Conservation (phyloP, 441 rosid genomes). For the Isatis lusitanica region DNA sequence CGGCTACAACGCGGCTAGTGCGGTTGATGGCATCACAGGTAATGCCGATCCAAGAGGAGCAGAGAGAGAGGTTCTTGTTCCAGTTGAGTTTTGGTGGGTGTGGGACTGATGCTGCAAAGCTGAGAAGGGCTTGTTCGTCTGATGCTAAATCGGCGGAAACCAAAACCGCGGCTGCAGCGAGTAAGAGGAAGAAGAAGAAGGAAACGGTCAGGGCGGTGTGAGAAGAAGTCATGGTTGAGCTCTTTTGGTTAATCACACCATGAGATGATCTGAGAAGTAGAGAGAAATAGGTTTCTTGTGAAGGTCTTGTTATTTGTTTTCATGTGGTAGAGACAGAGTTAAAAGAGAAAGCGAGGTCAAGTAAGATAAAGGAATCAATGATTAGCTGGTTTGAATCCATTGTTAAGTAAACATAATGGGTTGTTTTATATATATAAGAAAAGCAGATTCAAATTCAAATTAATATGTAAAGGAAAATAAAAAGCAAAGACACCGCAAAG, state of each 20-base stretch:
- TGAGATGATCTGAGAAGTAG: slow-evolving; percentile 9
- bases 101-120: slow-evolving; percentile 50
- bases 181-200: slow-evolving; percentile 31
- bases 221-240: slow-evolving; percentile 28
- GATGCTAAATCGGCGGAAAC: slow-evolving; percentile 49
- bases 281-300: neutral
- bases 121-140: slow-evolving; percentile 58
- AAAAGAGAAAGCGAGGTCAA: slow-evolving; percentile 12
- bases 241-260: slow-evolving; percentile 25
- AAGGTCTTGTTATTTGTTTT: neutral
- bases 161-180: neutral
- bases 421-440: neutral
- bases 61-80: slow-evolving; percentile 46
- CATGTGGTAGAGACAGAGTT: slow-evolving; percentile 19
- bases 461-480: slow-evolving; percentile 18
- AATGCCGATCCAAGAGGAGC: slow-evolving; percentile 63
- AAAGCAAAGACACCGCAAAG: slow-evolving; percentile 37
- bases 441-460: slow-evolving; percentile 29
- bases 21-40: slow-evolving; percentile 42
- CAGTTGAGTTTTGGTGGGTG: slow-evolving; percentile 62
- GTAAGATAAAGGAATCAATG: slow-evolving; percentile 28
- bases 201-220: neutral
- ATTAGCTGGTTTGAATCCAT: slow-evolving; percentile 36
- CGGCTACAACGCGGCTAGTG: slow-evolving; percentile 39
- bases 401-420: slow-evolving; percentile 38